Percentiles rank a stretch among this genome's conserved stretches.
Conservation (phyloP, 257 asterid genomes). For the Nicotiana knightiana region DNA sequence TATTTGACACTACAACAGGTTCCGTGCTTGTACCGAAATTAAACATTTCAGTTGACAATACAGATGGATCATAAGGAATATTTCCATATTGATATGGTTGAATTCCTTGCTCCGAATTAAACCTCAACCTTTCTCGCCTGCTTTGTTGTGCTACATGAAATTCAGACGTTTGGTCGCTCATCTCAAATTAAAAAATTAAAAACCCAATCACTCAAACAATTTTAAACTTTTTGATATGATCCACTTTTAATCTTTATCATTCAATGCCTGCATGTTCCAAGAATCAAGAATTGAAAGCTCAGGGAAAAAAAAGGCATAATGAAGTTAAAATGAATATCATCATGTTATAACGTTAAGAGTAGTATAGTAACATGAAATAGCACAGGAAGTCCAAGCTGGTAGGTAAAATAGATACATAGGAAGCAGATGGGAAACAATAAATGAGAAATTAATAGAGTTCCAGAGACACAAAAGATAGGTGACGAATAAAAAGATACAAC, state of each 20-base stretch:
- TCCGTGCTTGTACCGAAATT: conserved; percentile 18
- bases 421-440: background rate
- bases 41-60: conserved; percentile 30
- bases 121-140: conserved; percentile 58
- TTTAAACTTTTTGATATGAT: background rate
- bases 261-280: background rate
- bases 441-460: background rate
- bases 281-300: background rate
- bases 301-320: background rate
- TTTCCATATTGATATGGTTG: conserved; percentile 22
- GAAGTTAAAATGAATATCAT: background rate
- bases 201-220: background rate
- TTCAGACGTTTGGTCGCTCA: conserved; percentile 37
- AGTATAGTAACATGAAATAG: background rate
- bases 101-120: conserved; percentile 17
- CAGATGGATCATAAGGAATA: conserved; percentile 28
- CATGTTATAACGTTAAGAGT: background rate
- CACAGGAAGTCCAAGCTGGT: background rate
- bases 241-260: background rate
- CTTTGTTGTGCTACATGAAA: conserved; percentile 71
- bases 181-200: conserved; percentile 22
- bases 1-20: conserved; percentile 2
- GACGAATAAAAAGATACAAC: background rate
- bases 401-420: background rate
- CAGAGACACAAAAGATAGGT: background rate